These are phyloP conservation scores for Dictyophora rubrovolvata DNA, from an alignment of 768 basidiomycete genomes.

Conservation along the genomic window DNA sequence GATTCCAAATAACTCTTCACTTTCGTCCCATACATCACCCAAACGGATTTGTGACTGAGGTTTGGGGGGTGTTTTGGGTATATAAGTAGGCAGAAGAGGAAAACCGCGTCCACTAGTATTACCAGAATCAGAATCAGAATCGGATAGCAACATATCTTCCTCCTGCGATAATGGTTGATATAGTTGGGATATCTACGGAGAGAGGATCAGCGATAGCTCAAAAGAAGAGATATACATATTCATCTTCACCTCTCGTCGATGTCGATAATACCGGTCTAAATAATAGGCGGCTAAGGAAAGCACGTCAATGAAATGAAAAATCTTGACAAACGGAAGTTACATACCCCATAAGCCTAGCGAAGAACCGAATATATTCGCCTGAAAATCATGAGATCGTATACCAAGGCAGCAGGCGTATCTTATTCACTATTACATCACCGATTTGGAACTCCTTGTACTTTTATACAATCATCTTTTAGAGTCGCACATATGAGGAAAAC, in stretches of 20 bases:
- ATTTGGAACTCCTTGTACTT: slow-evolving; percentile 66
- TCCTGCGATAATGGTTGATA: slow-evolving; percentile 62
- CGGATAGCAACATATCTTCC: slow-evolving; percentile 18
- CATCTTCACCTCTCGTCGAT: slow-evolving; percentile 59
- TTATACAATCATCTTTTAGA: background rate
- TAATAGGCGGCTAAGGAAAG: slow-evolving; percentile 32
- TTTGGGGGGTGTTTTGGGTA: slow-evolving; percentile 10
- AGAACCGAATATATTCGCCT: slow-evolving; percentile 78
- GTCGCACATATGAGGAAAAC: background rate
- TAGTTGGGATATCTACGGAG: slow-evolving; percentile 55
- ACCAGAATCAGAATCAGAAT: slow-evolving; percentile 26
- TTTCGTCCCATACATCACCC: slow-evolving; percentile 64
- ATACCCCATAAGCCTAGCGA: slow-evolving; percentile 54
- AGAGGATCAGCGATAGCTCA: background rate
- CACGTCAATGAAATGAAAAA: background rate
- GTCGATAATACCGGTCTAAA: slow-evolving; percentile 66
- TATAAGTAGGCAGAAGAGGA: slow-evolving; percentile 47
- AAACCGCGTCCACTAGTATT: slow-evolving; percentile 37
- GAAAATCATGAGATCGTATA: slow-evolving; percentile 8
- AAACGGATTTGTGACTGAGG: slow-evolving; percentile 29
- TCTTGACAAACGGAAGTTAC: background rate
- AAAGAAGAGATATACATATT: background rate
- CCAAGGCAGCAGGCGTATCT: slow-evolving; percentile 6
- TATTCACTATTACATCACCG: slow-evolving; percentile 59
- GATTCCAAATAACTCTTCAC: slow-evolving; percentile 61